Conservation (phyloP, 139 green algal species). For the Volvox africanus region DNA sequence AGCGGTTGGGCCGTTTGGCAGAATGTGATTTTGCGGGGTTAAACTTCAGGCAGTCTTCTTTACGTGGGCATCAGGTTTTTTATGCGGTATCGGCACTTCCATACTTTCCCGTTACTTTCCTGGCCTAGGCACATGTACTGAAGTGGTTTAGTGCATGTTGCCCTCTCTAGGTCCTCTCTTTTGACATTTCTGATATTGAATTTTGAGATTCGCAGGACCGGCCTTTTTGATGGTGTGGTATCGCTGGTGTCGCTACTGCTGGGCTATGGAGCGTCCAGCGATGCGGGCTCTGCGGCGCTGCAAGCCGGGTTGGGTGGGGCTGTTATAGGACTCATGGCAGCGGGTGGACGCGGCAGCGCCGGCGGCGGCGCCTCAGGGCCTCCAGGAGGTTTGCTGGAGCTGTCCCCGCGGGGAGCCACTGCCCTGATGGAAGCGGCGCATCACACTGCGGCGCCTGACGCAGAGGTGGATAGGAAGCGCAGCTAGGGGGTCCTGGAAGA, state of each 20-base stretch:
- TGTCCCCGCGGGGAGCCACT: slow-evolving; percentile 73
- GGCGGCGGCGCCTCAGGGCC: background rate
- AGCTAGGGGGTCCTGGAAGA: too few relatives aligned
- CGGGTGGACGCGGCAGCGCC: background rate
- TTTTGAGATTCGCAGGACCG: slow-evolving; percentile 17
- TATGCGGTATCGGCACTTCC: too few relatives aligned
- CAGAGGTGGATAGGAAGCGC: slow-evolving; percentile 18
- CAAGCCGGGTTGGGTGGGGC: slow-evolving; percentile 55
- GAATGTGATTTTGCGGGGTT: too few relatives aligned
- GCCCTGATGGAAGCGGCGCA: slow-evolving; percentile 63
- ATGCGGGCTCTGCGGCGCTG: slow-evolving; percentile 47
- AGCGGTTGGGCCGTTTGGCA: too few relatives aligned
- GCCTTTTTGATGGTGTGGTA: slow-evolving; percentile 73
- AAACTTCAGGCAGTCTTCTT: too few relatives aligned
- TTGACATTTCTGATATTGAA: too few relatives aligned
- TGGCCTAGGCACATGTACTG: too few relatives aligned
- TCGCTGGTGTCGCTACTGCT: slow-evolving; percentile 68
- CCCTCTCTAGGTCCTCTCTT: too few relatives aligned
- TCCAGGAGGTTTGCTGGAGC: slow-evolving; percentile 57
- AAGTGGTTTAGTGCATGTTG: too few relatives aligned
- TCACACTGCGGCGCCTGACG: slow-evolving; percentile 54
- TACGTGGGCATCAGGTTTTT: too few relatives aligned
- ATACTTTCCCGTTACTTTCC: too few relatives aligned
- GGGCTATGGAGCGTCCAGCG: slow-evolving; percentile 54
- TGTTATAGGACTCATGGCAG: slow-evolving; percentile 26